A percentile compares a stretch with the other conserved stretches of the same genome.
These are phyloP conservation scores for Mucor piriformis DNA, from an alignment of 371 early-diverging fungal genomes.

Conservation along the genomic window DNA sequence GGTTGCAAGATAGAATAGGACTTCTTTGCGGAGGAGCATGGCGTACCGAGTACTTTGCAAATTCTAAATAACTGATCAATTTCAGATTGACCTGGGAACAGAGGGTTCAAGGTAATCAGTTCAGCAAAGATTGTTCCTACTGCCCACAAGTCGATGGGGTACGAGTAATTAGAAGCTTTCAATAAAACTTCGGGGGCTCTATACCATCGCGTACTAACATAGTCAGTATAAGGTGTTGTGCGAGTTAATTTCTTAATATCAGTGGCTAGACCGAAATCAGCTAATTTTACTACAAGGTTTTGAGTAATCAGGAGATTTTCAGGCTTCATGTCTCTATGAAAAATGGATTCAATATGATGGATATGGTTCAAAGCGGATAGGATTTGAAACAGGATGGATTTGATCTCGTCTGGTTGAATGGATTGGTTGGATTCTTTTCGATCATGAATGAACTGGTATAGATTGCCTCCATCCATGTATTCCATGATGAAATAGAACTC, in stretches of 20 bases:
- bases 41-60: conserved; percentile 62
- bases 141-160: conserved; percentile 98
- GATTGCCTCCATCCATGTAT: conserved; percentile 87
- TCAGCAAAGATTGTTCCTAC: conserved; percentile 94
- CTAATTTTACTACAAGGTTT: conserved; percentile 73
- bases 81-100: conserved; percentile 94
- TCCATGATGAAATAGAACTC: conserved; percentile 92
- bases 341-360: conserved; percentile 80
- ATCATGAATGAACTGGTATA: conserved; percentile 83
- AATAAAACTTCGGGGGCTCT: conserved; percentile 97
- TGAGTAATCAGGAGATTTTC: conserved; percentile 71
- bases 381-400: conserved; percentile 65
- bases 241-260: conserved; percentile 70
- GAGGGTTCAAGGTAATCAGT: conserved; percentile 77
- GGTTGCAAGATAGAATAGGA: not conserved
- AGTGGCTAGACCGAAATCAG: conserved; percentile 93
- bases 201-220: conserved; percentile 97
- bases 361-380: conserved; percentile 84
- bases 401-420: conserved; percentile 3
- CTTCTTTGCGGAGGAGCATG: conserved; percentile 26
- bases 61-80: conserved; percentile 86
- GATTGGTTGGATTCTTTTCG: conserved; percentile 51
- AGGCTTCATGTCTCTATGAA: conserved; percentile 96
- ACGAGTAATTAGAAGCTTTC: conserved; percentile 81
- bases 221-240: conserved; percentile 85